phyloP scores from a whole-genome alignment of 305 asterid species.

The Fraxinus sp. region DNA sequence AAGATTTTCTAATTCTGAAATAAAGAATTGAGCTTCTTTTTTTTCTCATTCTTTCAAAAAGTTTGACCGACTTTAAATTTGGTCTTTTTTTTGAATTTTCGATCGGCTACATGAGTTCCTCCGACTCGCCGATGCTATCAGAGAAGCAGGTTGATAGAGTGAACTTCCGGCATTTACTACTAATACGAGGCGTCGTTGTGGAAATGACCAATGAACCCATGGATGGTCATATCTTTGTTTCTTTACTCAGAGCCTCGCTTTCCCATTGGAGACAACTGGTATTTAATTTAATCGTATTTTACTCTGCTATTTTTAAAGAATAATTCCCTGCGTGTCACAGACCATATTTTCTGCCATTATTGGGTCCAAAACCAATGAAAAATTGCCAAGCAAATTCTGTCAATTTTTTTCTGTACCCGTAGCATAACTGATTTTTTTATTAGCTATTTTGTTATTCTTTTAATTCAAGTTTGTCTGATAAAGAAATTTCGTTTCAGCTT shows the following conservation, averaged over 20 bases:
- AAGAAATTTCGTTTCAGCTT: background rate
- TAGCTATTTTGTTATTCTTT: background rate
- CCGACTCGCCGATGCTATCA: slow-evolving; percentile 31
- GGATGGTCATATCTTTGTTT: slow-evolving; percentile 51
- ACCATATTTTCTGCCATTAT: too few relatives aligned
- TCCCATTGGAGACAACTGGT: slow-evolving; percentile 77
- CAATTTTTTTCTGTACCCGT: too few relatives aligned
- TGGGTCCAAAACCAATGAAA: too few relatives aligned
- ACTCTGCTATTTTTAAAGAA: background rate
- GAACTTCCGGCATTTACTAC: too few relatives aligned
- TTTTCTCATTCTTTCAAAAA: slow-evolving; percentile 35
- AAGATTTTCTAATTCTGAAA: background rate
- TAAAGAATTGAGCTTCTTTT: background rate
- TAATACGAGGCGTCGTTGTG: slow-evolving; percentile 74
- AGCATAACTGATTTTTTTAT: too few relatives aligned
- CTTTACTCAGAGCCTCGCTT: slow-evolving; percentile 73
- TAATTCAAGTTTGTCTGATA: background rate
- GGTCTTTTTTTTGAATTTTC: slow-evolving; percentile 25
- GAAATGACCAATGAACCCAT: slow-evolving; percentile 69
- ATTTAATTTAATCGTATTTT: background rate
- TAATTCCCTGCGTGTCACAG: too few relatives aligned
- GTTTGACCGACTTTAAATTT: slow-evolving; percentile 26
- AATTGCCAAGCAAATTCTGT: too few relatives aligned
- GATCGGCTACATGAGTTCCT: slow-evolving; percentile 49
- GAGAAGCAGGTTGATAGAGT: slow-evolving; percentile 42